Percentiles rank a stretch among this genome's conserved stretches.
phyloP scores from a whole-genome alignment of 345 rosid species.

The Syzygium aromaticum region DNA sequence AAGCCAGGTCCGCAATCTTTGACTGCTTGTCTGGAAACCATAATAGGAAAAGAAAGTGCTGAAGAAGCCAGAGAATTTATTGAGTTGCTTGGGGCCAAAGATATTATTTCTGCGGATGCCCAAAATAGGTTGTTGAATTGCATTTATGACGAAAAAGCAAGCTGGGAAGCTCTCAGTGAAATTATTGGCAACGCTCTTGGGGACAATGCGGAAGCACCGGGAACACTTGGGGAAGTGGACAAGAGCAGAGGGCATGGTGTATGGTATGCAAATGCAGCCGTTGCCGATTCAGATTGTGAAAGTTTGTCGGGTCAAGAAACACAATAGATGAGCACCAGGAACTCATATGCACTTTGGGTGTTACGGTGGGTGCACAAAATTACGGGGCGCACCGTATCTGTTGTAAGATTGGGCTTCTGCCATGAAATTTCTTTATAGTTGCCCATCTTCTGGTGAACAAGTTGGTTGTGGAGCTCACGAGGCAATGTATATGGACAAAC shows the following conservation, averaged over 20 bases:
- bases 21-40: conserved; percentile 15
- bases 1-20: conserved; percentile 5
- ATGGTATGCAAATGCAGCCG: not conserved
- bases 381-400: not conserved
- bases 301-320: not conserved
- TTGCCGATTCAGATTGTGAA: not conserved
- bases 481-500: not conserved
- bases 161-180: not conserved
- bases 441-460: not conserved
- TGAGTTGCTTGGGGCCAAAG: conserved; percentile 3
- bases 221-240: not conserved
- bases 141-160: not conserved
- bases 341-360: not conserved
- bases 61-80: conserved; percentile 15
- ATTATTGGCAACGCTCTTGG: not conserved
- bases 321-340: not conserved
- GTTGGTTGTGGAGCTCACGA: not conserved
- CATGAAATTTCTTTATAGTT: not conserved
- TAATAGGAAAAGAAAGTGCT: conserved; percentile 6
- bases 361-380: not conserved
- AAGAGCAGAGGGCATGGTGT: not conserved
- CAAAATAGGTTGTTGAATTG: conserved; percentile 10
- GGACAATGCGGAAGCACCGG: not conserved
- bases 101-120: conserved; percentile 7
- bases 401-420: not conserved